These are phyloP conservation scores for Lunularia cruciata DNA, from an alignment of 225 moss, liverwort and hornwort genomes.

Conservation along the genomic window DNA sequence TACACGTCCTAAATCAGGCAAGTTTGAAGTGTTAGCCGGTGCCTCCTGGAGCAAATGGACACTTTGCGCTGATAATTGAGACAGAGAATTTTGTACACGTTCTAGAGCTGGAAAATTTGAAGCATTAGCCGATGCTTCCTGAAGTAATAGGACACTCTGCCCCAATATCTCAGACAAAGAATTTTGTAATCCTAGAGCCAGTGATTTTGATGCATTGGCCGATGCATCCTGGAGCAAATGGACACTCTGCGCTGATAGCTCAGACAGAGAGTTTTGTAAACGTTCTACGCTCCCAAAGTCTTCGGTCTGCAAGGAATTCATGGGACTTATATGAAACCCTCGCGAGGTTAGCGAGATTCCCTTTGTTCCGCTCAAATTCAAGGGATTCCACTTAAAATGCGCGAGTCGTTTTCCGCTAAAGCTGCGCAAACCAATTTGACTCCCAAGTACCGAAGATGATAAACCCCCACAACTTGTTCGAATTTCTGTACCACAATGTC, in stretches of 20 bases:
- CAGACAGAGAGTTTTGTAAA: background rate
- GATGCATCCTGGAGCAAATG: slow-evolving; percentile 11
- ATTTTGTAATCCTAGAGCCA: slow-evolving; percentile 24
- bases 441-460: background rate
- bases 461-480: background rate
- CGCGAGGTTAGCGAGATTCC: background rate
- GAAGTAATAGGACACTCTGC: slow-evolving; percentile 10
- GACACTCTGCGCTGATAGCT: slow-evolving; percentile 14
- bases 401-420: background rate
- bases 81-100: slow-evolving; percentile 38
- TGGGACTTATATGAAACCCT: background rate
- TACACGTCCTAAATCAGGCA: background rate
- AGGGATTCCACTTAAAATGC: background rate
- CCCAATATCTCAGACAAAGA: background rate
- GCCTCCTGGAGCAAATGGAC: slow-evolving; percentile 10
- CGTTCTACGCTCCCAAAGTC: background rate
- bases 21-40: slow-evolving; percentile 10
- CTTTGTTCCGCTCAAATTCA: background rate
- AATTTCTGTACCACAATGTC: background rate
- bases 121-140: slow-evolving; percentile 11
- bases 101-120: slow-evolving; percentile 28
- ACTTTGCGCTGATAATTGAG: slow-evolving; percentile 13
- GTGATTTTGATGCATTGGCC: slow-evolving; percentile 13
- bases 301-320: background rate
- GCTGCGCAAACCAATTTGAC: background rate